Percentiles rank a stretch among this genome's conserved stretches.
Evolutionary conservation across 306 rosid genomes (phyloP).

Genomic region (Pyrus communis): DNA sequence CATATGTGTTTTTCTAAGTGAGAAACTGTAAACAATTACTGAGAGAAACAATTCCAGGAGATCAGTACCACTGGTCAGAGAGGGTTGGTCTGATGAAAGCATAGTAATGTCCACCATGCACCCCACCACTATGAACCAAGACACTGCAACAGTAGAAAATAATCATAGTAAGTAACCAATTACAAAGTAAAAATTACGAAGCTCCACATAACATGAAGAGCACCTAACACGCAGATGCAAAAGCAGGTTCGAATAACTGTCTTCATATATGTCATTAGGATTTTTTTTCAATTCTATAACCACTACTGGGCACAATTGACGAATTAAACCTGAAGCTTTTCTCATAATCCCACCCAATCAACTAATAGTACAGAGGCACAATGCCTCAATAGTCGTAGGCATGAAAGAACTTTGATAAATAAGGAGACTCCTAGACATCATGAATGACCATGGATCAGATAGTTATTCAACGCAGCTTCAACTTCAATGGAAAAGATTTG

Average conservation of each 20-base stretch:
- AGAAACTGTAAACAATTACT: background rate
- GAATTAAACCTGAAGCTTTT: background rate
- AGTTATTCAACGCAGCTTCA: background rate
- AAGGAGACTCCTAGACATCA: background rate
- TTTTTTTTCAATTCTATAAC: background rate
- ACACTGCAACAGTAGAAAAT: slow-evolving; percentile 54
- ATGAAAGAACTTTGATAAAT: background rate
- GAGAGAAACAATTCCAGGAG: background rate
- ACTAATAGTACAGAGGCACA: background rate
- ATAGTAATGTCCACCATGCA: slow-evolving; percentile 94
- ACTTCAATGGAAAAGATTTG: background rate
- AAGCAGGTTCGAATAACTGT: background rate
- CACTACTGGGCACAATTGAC: background rate
- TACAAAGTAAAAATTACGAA: background rate
- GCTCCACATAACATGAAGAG: background rate
- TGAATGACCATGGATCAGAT: background rate
- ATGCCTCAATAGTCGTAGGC: background rate
- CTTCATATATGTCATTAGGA: background rate
- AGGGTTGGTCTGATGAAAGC: slow-evolving; percentile 88
- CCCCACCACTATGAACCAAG: slow-evolving; percentile 93
- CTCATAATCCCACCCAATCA: background rate
- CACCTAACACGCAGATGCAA: background rate
- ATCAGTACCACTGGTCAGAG: slow-evolving; percentile 78
- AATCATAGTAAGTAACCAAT: background rate
- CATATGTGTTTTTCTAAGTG: background rate